These are phyloP conservation scores for Fistulina hepatica DNA, from an alignment of 1,284 basidiomycete genomes.

Conservation along the genomic window DNA sequence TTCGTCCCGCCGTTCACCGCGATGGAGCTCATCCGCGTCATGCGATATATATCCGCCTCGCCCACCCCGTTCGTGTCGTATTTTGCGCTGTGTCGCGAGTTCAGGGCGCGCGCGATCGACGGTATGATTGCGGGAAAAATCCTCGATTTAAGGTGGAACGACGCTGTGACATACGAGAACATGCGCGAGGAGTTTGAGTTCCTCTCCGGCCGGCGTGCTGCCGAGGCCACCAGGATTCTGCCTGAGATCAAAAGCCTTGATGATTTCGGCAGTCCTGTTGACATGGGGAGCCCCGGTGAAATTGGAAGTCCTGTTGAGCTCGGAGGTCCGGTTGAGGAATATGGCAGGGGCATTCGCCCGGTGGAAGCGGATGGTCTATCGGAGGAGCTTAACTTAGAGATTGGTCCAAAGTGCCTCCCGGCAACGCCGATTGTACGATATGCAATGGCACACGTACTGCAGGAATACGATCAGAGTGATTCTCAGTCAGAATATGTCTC, in stretches of 20 bases:
- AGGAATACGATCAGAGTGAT: slow-evolving; percentile 64
- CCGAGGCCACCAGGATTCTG: too few species aligned
- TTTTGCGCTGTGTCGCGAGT: slow-evolving; percentile 65
- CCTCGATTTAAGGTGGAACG: slow-evolving; percentile 67
- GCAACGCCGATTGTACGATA: slow-evolving; percentile 64
- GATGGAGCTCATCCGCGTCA: slow-evolving; percentile 63
- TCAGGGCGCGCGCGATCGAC: slow-evolving; percentile 69
- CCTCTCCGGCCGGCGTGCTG: slow-evolving; percentile 12
- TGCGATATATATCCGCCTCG: slow-evolving; percentile 34
- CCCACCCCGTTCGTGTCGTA: slow-evolving; percentile 54
- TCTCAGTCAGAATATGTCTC: slow-evolving; percentile 67
- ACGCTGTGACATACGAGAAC: slow-evolving; percentile 43
- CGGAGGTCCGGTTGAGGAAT: too few species aligned
- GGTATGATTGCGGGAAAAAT: slow-evolving; percentile 69
- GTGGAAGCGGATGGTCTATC: neutral
- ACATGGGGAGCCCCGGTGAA: too few species aligned
- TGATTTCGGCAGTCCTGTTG: too few species aligned
- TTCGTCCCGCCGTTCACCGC: slow-evolving; percentile 49
- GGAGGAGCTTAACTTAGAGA: neutral
- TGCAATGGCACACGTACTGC: slow-evolving; percentile 70
- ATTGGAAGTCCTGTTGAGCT: too few species aligned
- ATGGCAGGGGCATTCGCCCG: neutral
- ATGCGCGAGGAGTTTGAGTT: too few species aligned
- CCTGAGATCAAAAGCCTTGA: slow-evolving; percentile 15
- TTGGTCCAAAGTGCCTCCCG: slow-evolving; percentile 11